phyloP scores from a whole-genome alignment of 352 stramenopile species.

The Phytophthora tubulina region DNA sequence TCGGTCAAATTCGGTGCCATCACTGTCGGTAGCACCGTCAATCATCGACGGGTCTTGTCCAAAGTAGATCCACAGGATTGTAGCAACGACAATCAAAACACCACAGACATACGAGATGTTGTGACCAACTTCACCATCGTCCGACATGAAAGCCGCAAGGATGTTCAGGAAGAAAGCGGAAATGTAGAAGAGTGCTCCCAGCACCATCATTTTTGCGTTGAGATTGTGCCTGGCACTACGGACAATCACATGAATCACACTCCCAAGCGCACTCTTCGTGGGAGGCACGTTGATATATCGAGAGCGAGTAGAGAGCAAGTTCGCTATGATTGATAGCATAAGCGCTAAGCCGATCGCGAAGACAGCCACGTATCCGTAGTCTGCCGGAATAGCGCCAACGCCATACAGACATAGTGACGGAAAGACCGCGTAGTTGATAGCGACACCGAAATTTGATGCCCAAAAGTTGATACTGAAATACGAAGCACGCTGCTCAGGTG shows the following conservation, averaged over 20 bases:
- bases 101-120: slow-evolving; percentile 55
- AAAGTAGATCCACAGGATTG: slow-evolving; percentile 54
- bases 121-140: slow-evolving; percentile 43
- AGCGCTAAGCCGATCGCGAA: slow-evolving; percentile 65
- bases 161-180: slow-evolving; percentile 60
- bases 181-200: slow-evolving; percentile 45
- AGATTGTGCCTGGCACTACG: slow-evolving; percentile 34
- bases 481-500: slow-evolving; percentile 17
- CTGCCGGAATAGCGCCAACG: slow-evolving; percentile 52
- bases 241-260: slow-evolving; percentile 50
- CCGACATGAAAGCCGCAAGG: slow-evolving; percentile 54
- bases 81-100: slow-evolving; percentile 45
- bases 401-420: slow-evolving; percentile 79
- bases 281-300: slow-evolving; percentile 61
- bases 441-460: slow-evolving; percentile 73
- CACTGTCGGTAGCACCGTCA: slow-evolving; percentile 42
- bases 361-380: slow-evolving; percentile 51
- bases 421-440: slow-evolving; percentile 79
- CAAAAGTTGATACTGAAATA: slow-evolving; percentile 58
- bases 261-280: slow-evolving; percentile 47
- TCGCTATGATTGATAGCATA: slow-evolving; percentile 42
- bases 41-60: slow-evolving; percentile 55
- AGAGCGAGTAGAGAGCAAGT: slow-evolving; percentile 47
- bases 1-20: slow-evolving; percentile 48
- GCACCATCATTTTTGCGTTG: slow-evolving; percentile 46